Conservation (phyloP, 345 rosid genomes). For the Citrus hindsii region DNA sequence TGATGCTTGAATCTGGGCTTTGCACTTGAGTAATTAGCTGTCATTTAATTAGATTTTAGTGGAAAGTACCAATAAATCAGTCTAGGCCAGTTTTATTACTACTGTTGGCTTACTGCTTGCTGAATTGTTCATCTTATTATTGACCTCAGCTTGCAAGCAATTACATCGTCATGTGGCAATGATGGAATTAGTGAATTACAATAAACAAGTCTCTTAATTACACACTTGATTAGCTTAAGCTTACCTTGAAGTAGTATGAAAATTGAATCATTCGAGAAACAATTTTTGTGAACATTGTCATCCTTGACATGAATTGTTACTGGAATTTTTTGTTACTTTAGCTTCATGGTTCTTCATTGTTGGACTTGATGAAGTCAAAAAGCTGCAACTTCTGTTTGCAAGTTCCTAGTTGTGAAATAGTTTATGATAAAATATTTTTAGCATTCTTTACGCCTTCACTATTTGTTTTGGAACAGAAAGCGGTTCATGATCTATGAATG, state of each 20-base stretch:
- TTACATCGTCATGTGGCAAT: not conserved
- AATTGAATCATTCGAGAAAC: not conserved
- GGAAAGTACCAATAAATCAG: not conserved
- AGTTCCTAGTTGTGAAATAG: not conserved
- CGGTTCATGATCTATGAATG: not conserved
- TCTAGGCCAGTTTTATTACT: not conserved
- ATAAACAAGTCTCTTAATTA: not conserved
- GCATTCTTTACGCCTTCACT: not conserved
- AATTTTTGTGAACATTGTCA: not conserved
- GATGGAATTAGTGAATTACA: not conserved
- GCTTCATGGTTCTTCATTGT: not conserved
- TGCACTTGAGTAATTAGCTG: not conserved
- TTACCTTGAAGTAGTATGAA: not conserved
- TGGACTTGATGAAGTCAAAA: not conserved
- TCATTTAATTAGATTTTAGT: not conserved
- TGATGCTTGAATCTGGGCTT: slow-evolving; percentile 14
- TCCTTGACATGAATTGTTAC: not conserved
- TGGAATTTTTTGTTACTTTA: not conserved
- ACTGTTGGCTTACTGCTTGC: not conserved
- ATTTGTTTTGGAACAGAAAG: not conserved
- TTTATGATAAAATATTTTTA: not conserved
- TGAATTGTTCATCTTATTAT: not conserved
- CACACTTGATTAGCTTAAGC: not conserved
- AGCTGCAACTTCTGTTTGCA: not conserved
- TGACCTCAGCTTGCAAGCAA: not conserved